Percentiles rank a stretch among this genome's conserved stretches.
These are phyloP conservation scores for Calcarisporium arbuscula DNA, from an alignment of 2,329 filamentous ascomycete species.

Conservation along the genomic window DNA sequence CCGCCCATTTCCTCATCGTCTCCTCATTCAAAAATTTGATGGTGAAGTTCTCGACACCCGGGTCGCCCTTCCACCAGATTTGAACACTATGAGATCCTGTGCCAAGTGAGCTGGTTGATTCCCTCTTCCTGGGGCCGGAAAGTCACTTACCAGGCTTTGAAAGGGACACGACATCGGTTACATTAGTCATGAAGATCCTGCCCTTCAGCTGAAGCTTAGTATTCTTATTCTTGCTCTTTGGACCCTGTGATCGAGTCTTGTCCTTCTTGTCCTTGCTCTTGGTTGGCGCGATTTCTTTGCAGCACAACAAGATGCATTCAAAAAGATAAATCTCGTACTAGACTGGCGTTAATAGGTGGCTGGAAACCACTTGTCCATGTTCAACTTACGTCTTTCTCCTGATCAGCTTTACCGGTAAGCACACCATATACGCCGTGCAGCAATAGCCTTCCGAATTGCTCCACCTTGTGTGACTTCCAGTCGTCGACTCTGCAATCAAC, in stretches of 20 bases:
- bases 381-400: slow-evolving; percentile 74
- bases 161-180: slow-evolving; percentile 85
- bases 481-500: slow-evolving; percentile 80
- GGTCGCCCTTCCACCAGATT: slow-evolving; percentile 98
- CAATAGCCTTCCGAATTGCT: slow-evolving; percentile 84
- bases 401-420: slow-evolving; percentile 80
- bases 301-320: slow-evolving; percentile 89
- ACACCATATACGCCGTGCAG: slow-evolving; percentile 89
- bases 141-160: slow-evolving; percentile 77
- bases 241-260: slow-evolving; percentile 48
- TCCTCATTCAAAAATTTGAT: slow-evolving; percentile 92
- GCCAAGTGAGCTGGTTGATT: too few relatives aligned
- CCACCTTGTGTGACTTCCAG: slow-evolving; percentile 89
- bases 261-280: slow-evolving; percentile 76
- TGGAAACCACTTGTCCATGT: neutral
- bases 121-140: too few relatives aligned
- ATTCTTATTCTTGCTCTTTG: slow-evolving; percentile 57
- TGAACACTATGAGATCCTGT: slow-evolving; percentile 88
- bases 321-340: slow-evolving; percentile 98
- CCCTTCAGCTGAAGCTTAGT: slow-evolving; percentile 92
- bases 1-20: slow-evolving; percentile 86
- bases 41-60: slow-evolving; percentile 90
- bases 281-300: slow-evolving; percentile 85
- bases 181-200: slow-evolving; percentile 98
- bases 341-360: neutral